Base-by-base conservation (phyloP, 2,329 filamentous ascomycete species). In the Onygena corvina region DNA sequence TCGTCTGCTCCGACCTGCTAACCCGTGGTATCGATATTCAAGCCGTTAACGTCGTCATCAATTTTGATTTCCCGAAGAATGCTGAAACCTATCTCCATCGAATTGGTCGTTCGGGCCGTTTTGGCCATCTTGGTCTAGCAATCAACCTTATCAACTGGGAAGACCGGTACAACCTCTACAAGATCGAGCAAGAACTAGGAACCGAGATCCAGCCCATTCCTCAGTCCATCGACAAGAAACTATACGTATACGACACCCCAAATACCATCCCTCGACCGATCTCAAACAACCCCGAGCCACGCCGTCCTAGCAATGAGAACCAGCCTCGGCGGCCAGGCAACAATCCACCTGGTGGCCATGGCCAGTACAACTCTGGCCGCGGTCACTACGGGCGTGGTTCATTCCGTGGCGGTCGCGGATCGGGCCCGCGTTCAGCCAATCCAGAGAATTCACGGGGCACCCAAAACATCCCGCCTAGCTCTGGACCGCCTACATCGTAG, bases 141-240 rank as follows among this genome's bases (percentile, higher is more conserved):
- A 98, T 98, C 65, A 98, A 98, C 70, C 74, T 98, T 65, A 98
- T 98, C 76, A 96, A 94, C 68, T 98, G 92, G 92, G 92, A 98
- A 51, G 92, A 98, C 66, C 82, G 92, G 23, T 96, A 94, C 76
- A 98, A 96, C 67, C 77, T 98, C 16, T 98, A 98, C 75, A 93
- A 93, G 66, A 98, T 98, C 59, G 92, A 98, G 68, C 85, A 93
- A 59, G 92, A 98, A 62, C 75, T 98, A 34, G 92, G 92, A 47
- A 98, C 92, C 4, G 92, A 98, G 69, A 98, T 98, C 53, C 86
- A 92, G 63, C 83, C 92, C n/a, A 98, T 98, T 60, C 92, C 92
- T 14, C 77, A 81, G 47, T 84, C 80, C 58, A 98, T 98, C 57
- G 92, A 98, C 73, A 96, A 95, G 77, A 93, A 85, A 56, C 80